Percentiles rank a stretch among this genome's conserved stretches.
Evolutionary conservation across 352 stramenopile genomes (phyloP).

Genomic region (Saprolegnia diclina): DNA sequence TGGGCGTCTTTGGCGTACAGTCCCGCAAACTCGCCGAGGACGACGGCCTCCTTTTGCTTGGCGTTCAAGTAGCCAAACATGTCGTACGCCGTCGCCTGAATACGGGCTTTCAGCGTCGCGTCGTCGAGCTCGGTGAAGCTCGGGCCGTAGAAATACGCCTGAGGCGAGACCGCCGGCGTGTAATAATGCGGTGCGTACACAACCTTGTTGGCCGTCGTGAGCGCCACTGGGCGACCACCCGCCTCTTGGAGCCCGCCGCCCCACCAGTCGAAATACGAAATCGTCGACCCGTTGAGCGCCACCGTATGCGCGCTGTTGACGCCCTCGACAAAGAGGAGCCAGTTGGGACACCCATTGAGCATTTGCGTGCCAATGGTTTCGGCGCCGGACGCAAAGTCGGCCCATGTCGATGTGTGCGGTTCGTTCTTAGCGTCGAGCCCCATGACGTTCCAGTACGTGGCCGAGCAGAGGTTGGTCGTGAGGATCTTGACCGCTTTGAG

Average conservation of each 20-base stretch:
- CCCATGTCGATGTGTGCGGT: constrained; percentile 53
- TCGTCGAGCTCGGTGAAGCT: constrained; percentile 56
- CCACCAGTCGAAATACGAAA: constrained; percentile 67
- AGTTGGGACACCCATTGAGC: constrained; percentile 56
- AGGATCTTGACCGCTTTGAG: constrained; percentile 45
- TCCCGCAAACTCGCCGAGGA: constrained; percentile 64
- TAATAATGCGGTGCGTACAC: constrained; percentile 76
- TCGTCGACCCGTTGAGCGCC: constrained; percentile 32
- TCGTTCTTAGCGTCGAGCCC: constrained; percentile 71
- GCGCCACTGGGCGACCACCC: constrained; percentile 36
- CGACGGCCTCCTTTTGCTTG: constrained; percentile 44
- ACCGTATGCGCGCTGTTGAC: constrained; percentile 46
- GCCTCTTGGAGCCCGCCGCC: constrained; percentile 49
- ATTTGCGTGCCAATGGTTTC: constrained; percentile 58
- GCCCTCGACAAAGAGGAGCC: constrained; percentile 60
- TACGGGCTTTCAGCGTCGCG: constrained; percentile 42
- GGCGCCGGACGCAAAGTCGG: constrained; percentile 34
- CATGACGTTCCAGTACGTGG: constrained; percentile 62
- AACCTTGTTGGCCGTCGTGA: constrained; percentile 47
- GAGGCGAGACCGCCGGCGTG: constrained; percentile 58
- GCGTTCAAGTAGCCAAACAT: constrained; percentile 64
- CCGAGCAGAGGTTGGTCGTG: constrained; percentile 46
- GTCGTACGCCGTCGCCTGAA: constrained; percentile 55
- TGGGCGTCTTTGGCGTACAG: constrained; percentile 57
- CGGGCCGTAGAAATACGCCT: constrained; percentile 55